A percentile compares a stretch with the other conserved stretches of the same genome.
Evolutionary conservation across 805 yeast species (phyloP).

Genomic region (Saccharomyces kudriavzevii): DNA sequence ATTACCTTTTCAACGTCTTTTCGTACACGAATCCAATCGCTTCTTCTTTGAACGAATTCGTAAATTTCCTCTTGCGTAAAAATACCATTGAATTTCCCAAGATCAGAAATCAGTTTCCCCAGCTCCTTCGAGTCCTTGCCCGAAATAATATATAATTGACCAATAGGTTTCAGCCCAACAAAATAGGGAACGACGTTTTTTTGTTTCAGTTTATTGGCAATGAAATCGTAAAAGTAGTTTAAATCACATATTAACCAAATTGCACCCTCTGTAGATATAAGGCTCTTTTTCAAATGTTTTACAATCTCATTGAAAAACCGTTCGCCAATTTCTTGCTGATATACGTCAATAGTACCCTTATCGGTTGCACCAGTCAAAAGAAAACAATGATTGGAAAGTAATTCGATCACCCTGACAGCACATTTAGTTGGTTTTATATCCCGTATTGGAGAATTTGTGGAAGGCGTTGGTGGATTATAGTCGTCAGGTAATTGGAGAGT

Average conservation of each 20-base stretch:
- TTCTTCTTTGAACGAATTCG: conserved; percentile 78
- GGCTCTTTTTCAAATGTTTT: conserved; percentile 64
- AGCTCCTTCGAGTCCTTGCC: conserved; percentile 65
- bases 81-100: conserved; percentile 79
- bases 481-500: conserved; percentile 53
- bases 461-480: conserved; percentile 42
- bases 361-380: conserved; percentile 77
- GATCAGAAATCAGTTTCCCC: conserved; percentile 75
- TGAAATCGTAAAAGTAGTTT: conserved; percentile 69
- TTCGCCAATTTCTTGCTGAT: conserved; percentile 89
- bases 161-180: conserved; percentile 74
- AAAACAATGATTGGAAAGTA: conserved; percentile 64
- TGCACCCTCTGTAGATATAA: conserved; percentile 76
- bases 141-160: conserved; percentile 70
- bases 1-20: conserved; percentile 86
- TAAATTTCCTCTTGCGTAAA: conserved; percentile 91
- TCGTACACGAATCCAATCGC: conserved; percentile 76
- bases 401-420: conserved; percentile 51
- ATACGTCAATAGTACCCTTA: conserved; percentile 79
- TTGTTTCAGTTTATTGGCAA: conserved; percentile 48
- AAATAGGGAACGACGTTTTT: conserved; percentile 68
- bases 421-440: conserved; percentile 51
- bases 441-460: conserved; percentile 5
- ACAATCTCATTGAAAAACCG: conserved; percentile 70
- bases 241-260: conserved; percentile 72